These are phyloP conservation scores for Pseudocohnilembus persalinus DNA, from an alignment of 169 alveolate species.

Conservation along the genomic window DNA sequence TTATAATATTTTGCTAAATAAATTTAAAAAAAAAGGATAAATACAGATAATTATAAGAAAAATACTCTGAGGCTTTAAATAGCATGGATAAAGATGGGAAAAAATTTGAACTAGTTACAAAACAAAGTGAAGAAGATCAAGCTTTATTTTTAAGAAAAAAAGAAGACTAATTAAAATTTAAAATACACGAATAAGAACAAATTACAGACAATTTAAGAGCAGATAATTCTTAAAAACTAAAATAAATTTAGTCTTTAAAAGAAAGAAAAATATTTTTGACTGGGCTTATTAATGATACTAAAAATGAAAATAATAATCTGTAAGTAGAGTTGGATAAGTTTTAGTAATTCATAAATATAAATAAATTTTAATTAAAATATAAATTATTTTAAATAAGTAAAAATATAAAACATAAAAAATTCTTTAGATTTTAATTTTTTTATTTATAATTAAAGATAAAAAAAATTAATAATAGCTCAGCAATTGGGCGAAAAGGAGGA, in stretches of 20 bases:
- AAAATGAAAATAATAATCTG: constrained; percentile 8
- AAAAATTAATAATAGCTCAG: constrained; percentile 15
- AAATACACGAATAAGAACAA: constrained; percentile 15
- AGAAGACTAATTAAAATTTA: constrained; percentile 12
- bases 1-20: no score
- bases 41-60: constrained; percentile 24
- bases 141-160: constrained; percentile 27
- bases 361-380: no score
- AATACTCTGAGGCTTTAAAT: constrained; percentile 35
- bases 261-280: constrained; percentile 17
- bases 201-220: constrained; percentile 30
- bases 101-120: constrained; percentile 30
- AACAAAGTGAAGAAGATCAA: constrained; percentile 33
- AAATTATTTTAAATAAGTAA: no score
- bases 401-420: no score
- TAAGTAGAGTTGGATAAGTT: constrained; percentile 8
- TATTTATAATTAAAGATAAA: constrained; percentile 6
- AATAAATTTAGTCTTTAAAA: constrained; percentile 20
- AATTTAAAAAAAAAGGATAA: no score
- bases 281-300: neutral
- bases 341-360: neutral
- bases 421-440: no score
- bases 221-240: constrained; percentile 16
- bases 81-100: constrained; percentile 30
- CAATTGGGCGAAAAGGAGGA: constrained; percentile 40